phyloP scores from a whole-genome alignment of 23 red algal species.

The Gracilaria gracilis region DNA sequence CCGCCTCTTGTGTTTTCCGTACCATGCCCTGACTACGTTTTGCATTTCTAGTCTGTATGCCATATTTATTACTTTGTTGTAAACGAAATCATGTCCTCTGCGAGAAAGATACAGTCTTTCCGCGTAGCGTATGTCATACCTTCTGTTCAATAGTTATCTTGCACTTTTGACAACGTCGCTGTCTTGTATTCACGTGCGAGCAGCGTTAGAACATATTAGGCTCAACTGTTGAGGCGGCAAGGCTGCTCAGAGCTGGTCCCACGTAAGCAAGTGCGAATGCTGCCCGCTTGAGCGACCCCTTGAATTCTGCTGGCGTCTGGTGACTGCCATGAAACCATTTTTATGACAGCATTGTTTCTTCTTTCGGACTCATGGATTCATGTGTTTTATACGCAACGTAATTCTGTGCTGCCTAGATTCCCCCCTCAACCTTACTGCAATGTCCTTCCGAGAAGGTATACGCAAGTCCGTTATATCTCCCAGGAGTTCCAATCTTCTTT shows the following conservation, averaged over 20 bases:
- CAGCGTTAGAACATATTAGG: no score
- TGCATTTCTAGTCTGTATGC: not conserved
- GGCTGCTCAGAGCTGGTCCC: no score
- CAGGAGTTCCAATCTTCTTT: no score
- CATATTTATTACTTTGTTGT: not conserved
- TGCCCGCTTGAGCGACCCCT: not conserved
- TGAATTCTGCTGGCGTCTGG: not conserved
- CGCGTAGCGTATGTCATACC: no score
- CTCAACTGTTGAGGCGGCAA: no score
- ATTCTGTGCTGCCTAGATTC: not conserved
- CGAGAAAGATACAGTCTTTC: no score
- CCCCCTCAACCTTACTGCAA: not conserved
- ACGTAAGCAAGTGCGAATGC: no score
- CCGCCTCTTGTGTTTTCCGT: not conserved
- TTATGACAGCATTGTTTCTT: not conserved
- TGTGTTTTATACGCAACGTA: not conserved
- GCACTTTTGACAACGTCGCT: no score
- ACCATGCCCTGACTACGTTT: not conserved
- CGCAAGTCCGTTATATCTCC: no score
- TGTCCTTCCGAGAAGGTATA: no score
- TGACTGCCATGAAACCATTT: conserved; percentile 6
- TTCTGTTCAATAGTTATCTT: no score
- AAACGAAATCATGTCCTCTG: not conserved
- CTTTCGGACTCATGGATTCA: not conserved
- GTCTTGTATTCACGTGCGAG: no score